Percentiles rank a stretch among this genome's conserved stretches.
Conservation (phyloP, 306 rosid species). For the Pterocarpus santalinus region DNA sequence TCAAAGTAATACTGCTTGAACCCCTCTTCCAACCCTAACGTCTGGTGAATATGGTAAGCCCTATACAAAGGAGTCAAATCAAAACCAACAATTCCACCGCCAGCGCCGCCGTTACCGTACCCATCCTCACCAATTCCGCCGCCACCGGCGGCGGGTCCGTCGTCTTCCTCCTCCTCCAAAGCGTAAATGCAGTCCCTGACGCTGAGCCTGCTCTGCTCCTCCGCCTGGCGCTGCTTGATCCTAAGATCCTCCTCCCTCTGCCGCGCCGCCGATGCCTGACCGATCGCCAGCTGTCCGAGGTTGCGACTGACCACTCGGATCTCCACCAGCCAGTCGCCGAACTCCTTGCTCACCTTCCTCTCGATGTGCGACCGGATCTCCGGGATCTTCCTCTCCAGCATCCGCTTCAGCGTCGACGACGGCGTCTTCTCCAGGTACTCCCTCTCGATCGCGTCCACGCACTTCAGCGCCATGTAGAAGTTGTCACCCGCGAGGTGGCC, state of each 20-base stretch:
- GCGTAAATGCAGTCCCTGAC: constrained; percentile 91
- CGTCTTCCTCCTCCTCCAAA: constrained; percentile 90
- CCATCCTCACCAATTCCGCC: constrained; percentile 61
- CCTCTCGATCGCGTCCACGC: constrained; percentile 80
- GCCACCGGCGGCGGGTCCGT: constrained; percentile 57
- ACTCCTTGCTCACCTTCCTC: constrained; percentile 88
- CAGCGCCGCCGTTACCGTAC: constrained; percentile 55
- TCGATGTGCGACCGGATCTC: constrained; percentile 91
- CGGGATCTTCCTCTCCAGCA: constrained; percentile 96
- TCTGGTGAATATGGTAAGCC: constrained; percentile 90
- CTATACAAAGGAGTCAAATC: constrained; percentile 92
- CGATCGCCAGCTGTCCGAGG: constrained; percentile 91
- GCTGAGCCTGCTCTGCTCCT: constrained; percentile 98
- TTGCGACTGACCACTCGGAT: constrained; percentile 94
- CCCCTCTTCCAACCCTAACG: constrained; percentile 90
- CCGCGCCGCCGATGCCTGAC: constrained; percentile 94
- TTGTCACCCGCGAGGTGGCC: constrained; percentile 68
- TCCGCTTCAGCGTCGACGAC: constrained; percentile 79
- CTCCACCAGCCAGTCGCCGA: constrained; percentile 97
- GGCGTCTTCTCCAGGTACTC: constrained; percentile 71
- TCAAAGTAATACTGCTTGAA: constrained; percentile 92
- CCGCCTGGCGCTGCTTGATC: constrained; percentile 98
- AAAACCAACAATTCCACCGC: constrained; percentile 67
- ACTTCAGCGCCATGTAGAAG: constrained; percentile 93
- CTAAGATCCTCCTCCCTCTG: constrained; percentile 98